phyloP scores from a whole-genome alignment of 2,329 filamentous ascomycete species.

The Aspergillus carbonarius region DNA sequence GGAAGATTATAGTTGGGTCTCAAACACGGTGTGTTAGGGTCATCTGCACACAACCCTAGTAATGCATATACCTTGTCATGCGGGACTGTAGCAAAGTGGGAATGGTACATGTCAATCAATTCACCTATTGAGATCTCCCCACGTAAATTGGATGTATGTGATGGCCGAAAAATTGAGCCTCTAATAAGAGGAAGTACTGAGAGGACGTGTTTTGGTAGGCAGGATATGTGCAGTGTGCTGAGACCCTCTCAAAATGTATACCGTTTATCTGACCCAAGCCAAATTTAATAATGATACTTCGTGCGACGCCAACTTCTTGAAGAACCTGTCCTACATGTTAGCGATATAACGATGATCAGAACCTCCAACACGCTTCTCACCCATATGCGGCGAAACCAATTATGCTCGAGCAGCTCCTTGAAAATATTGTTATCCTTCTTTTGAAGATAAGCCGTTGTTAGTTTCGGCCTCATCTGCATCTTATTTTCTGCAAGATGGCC shows the following conservation, averaged over 20 bases:
- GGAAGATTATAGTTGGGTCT: not conserved
- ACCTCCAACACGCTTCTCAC: not conserved
- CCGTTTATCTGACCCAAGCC: not conserved
- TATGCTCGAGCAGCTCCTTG: not conserved
- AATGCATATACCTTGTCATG: not conserved
- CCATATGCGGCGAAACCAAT: not conserved
- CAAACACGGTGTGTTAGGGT: not conserved
- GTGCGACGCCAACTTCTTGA: not conserved
- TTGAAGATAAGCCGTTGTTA: not conserved
- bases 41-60: not conserved
- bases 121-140: not conserved
- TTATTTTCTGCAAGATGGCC: not conserved
- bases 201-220: not conserved
- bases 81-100: not conserved
- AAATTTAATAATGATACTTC: not conserved
- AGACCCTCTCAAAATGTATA: not conserved
- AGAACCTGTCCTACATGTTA: not conserved
- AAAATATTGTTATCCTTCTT: not conserved
- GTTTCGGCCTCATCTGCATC: not conserved
- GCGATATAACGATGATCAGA: not conserved
- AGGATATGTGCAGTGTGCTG: not conserved
- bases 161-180: not conserved
- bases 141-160: not conserved
- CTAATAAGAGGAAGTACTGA: not conserved
- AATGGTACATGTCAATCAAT: not conserved